Evolutionary conservation across 2,329 filamentous ascomycete genomes (phyloP).

Genomic region (Aspergillus jensenii): DNA sequence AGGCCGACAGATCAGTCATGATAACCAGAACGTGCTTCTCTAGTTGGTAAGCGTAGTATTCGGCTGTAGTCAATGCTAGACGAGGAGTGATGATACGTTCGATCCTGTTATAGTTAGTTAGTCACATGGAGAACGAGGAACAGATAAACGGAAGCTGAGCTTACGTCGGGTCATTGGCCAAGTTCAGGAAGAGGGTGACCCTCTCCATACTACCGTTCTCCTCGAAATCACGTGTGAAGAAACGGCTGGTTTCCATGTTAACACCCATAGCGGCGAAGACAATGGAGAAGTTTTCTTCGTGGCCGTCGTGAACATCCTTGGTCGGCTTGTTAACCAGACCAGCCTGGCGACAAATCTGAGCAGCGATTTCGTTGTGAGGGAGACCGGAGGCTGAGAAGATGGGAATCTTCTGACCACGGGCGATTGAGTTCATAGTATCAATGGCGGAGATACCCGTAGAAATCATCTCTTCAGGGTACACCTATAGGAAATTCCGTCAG

Average conservation of each 20-base stretch:
- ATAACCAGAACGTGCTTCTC: conserved; percentile 99
- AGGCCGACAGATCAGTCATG: conserved; percentile 94
- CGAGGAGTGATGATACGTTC: conserved; percentile 99
- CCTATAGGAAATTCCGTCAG: conserved; percentile 50
- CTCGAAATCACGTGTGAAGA: conserved; percentile 98
- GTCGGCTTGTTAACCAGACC: conserved; percentile 87
- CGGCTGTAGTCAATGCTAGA: conserved; percentile 94
- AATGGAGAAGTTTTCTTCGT: conserved; percentile 99
- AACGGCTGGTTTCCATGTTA: conserved; percentile 96
- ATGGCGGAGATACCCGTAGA: conserved; percentile 99
- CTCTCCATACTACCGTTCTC: conserved; percentile 99
- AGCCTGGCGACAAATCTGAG: conserved; percentile 97
- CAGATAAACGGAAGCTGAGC: conserved; percentile 33
- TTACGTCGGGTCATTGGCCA: conserved; percentile 97
- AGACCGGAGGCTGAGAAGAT: conserved; percentile 99
- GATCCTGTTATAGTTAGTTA: conserved; percentile 60
- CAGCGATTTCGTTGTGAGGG: conserved; percentile 98
- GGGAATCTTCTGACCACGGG: conserved; percentile 98
- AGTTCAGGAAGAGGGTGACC: conserved; percentile 95
- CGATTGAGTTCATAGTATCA: conserved; percentile 97
- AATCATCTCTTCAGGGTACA: conserved; percentile 99
- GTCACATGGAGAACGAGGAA: not conserved
- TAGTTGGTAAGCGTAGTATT: conserved; percentile 99
- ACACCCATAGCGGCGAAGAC: conserved; percentile 99
- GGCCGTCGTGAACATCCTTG: conserved; percentile 93